These are phyloP conservation scores for Xylaria sp. DNA, from an alignment of 2,329 filamentous ascomycete genomes.

Conservation along the genomic window DNA sequence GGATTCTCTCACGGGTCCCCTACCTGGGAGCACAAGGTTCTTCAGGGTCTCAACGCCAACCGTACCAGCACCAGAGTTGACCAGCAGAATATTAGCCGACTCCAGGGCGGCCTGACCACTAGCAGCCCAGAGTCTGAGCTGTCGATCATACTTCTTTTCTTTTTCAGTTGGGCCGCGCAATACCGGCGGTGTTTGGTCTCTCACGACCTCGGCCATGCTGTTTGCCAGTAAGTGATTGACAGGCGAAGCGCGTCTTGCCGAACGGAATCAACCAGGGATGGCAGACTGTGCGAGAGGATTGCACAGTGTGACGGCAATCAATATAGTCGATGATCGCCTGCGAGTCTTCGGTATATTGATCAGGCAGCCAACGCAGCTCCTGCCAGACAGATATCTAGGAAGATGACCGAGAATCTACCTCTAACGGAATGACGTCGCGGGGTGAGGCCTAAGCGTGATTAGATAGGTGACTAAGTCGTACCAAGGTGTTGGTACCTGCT, in stretches of 20 bases:
- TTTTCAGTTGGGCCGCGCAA: slow-evolving; percentile 68
- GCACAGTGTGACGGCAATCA: not conserved
- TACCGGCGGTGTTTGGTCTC: slow-evolving; percentile 59
- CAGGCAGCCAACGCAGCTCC: not conserved
- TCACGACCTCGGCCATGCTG: slow-evolving; percentile 59
- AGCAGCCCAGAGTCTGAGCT: slow-evolving; percentile 94
- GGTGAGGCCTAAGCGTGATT: slow-evolving; percentile 23
- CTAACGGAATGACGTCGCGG: slow-evolving; percentile 21
- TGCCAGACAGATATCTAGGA: not conserved
- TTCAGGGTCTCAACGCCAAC: slow-evolving; percentile 93
- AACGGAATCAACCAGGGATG: not conserved
- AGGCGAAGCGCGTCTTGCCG: slow-evolving; percentile 15
- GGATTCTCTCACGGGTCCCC: slow-evolving; percentile 25
- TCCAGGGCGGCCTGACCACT: slow-evolving; percentile 91
- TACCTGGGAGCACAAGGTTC: slow-evolving; percentile 92
- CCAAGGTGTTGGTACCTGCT: too few relatives aligned
- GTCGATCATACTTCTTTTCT: slow-evolving; percentile 88
- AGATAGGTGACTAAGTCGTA: not conserved
- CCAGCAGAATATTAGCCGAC: slow-evolving; percentile 86
- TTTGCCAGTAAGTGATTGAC: slow-evolving; percentile 10
- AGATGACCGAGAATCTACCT: not conserved
- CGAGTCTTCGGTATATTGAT: not conserved
- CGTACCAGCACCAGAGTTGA: slow-evolving; percentile 88
- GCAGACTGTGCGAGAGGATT: slow-evolving; percentile 1
- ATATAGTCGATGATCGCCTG: not conserved